These are phyloP conservation scores for Gardenia jasminoides DNA, from an alignment of 257 asterid genomes.

Conservation along the genomic window DNA sequence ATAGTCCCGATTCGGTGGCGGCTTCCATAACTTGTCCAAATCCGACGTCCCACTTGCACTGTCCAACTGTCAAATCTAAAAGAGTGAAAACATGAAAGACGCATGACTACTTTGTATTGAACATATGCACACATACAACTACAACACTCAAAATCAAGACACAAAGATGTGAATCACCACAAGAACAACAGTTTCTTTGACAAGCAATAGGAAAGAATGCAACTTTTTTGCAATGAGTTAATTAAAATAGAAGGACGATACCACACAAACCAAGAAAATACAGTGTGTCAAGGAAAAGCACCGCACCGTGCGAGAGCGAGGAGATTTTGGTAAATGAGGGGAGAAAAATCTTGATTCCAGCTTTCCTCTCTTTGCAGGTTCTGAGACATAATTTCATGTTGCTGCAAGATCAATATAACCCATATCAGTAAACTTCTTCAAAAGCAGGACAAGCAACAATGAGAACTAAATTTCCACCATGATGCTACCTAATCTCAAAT, in stretches of 20 bases:
- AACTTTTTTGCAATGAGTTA: not conserved
- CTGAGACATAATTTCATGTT: conserved; percentile 61
- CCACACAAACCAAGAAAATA: too few species aligned
- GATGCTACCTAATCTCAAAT: not conserved
- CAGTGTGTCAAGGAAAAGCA: conserved; percentile 5
- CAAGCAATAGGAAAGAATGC: not conserved
- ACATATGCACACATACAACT: conserved; percentile 14
- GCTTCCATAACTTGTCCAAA: conserved; percentile 69
- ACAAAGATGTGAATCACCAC: conserved; percentile 9
- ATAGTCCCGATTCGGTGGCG: conserved; percentile 65
- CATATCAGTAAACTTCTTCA: conserved; percentile 22
- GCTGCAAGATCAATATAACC: conserved; percentile 46
- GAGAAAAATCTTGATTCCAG: conserved; percentile 54
- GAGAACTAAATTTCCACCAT: not conserved
- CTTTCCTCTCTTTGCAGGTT: conserved; percentile 53
- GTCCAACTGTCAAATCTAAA: conserved; percentile 84
- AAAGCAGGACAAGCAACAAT: not conserved
- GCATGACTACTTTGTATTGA: conserved; percentile 42
- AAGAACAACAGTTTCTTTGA: not conserved
- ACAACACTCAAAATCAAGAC: conserved; percentile 6
- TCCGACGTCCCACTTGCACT: conserved; percentile 43
- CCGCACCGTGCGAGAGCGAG: conserved; percentile 56
- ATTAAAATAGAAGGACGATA: not conserved
- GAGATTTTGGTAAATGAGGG: conserved; percentile 51
- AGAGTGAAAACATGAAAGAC: conserved; percentile 70